A percentile compares a stretch with the other conserved stretches of the same genome.
Evolutionary conservation across 2,329 filamentous ascomycete species (phyloP).

Genomic region (Nigrospora oryzae): DNA sequence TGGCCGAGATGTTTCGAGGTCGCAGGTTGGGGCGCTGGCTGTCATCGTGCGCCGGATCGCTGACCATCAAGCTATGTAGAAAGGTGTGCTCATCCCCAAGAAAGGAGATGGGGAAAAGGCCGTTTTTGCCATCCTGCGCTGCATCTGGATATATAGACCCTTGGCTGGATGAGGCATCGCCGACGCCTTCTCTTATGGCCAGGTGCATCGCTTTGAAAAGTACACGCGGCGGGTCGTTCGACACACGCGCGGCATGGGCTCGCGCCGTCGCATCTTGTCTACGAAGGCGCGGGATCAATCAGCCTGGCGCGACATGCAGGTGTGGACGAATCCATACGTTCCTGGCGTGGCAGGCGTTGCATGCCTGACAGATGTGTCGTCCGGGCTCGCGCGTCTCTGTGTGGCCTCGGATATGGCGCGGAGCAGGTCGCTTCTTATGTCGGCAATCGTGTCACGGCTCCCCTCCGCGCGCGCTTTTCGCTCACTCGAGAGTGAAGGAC

Average conservation of each 20-base stretch:
- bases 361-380: background rate
- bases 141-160: too few species aligned
- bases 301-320: too few species aligned
- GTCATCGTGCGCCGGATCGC: too few species aligned
- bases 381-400: background rate
- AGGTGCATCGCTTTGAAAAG: background rate
- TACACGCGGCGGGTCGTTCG: background rate
- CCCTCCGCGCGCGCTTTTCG: background rate
- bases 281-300: background rate
- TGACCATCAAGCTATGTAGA: too few species aligned
- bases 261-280: background rate
- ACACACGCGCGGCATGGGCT: background rate
- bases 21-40: too few species aligned
- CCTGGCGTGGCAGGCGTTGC: conserved; percentile 1
- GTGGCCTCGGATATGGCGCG: background rate
- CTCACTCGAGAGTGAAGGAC: conserved; percentile 2
- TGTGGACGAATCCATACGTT: background rate
- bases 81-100: too few species aligned
- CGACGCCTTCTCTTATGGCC: too few species aligned
- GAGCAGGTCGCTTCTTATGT: conserved; percentile 1
- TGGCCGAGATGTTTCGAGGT: too few species aligned
- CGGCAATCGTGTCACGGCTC: background rate
- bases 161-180: too few species aligned
- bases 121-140: too few species aligned
- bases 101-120: too few species aligned